phyloP scores from a whole-genome alignment of 2,329 filamentous ascomycete genomes.

The Colletotrichum noveboracense region DNA sequence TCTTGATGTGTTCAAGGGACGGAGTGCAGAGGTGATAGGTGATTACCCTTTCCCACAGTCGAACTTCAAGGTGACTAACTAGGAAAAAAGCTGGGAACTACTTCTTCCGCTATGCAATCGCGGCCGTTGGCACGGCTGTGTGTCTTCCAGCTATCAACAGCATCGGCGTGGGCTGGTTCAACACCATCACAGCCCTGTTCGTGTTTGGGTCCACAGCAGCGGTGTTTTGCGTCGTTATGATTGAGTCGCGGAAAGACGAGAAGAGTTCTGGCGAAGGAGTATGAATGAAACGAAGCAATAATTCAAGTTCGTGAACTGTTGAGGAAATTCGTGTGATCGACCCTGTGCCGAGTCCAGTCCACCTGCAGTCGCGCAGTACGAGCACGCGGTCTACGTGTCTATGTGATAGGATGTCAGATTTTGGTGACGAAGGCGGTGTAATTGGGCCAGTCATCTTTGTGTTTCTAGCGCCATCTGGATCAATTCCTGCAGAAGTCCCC shows the following conservation, averaged over 20 bases:
- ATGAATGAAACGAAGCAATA: not conserved
- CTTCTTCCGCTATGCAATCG: constrained; percentile 77
- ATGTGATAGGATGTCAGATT: not conserved
- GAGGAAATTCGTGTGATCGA: not conserved
- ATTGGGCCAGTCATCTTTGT: not conserved
- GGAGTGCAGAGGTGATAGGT: constrained; percentile 35
- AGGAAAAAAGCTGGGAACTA: constrained; percentile 75
- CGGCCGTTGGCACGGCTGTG: constrained; percentile 71
- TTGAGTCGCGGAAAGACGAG: not conserved
- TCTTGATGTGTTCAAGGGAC: constrained; percentile 15
- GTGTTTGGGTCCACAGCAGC: not conserved
- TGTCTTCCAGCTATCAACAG: constrained; percentile 74
- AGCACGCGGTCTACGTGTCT: not conserved
- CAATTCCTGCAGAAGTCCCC: not conserved
- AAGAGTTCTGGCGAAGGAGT: not conserved
- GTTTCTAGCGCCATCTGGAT: not conserved
- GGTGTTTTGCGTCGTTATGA: not conserved
- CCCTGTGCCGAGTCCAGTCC: not conserved
- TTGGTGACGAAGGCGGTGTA: not conserved
- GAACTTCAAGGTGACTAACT: not conserved
- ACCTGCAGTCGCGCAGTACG: not conserved
- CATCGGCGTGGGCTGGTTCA: constrained; percentile 84
- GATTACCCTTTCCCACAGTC: not conserved
- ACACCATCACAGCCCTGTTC: constrained; percentile 58
- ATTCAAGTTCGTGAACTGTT: rapidly evolving